Conservation (phyloP, 768 basidiomycete species). For the Suillus subalutaceus region DNA sequence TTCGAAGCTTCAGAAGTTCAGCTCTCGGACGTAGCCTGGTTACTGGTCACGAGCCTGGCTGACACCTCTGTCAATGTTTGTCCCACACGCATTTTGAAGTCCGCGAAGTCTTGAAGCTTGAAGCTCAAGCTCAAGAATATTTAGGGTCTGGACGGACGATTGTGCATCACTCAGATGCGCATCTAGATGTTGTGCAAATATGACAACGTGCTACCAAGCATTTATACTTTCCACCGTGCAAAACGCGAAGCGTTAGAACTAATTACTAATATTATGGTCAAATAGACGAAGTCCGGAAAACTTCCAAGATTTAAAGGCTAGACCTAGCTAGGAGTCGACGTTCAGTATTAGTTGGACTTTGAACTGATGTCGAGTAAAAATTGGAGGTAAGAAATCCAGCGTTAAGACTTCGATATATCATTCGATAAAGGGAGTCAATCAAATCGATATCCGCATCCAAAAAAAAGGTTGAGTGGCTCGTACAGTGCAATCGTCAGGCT, state of each 20-base stretch:
- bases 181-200: no score
- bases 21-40: no score
- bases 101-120: not conserved
- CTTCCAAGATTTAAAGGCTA: not conserved
- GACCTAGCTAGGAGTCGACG: not conserved
- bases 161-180: no score
- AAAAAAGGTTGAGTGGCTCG: not conserved
- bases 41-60: no score
- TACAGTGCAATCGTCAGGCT: not conserved
- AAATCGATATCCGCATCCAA: not conserved
- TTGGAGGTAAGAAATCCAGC: not conserved
- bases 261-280: not conserved
- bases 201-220: no score
- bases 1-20: not conserved
- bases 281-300: not conserved
- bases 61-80: no score
- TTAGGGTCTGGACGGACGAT: no score
- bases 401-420: not conserved
- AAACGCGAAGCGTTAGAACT: not conserved
- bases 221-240: not conserved
- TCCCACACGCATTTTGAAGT: not conserved
- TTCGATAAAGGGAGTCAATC: not conserved
- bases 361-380: not conserved
- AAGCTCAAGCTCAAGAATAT: no score
- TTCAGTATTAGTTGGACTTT: not conserved